These are phyloP conservation scores for Balakata baccata DNA, from an alignment of 345 rosid genomes.

Conservation along the genomic window DNA sequence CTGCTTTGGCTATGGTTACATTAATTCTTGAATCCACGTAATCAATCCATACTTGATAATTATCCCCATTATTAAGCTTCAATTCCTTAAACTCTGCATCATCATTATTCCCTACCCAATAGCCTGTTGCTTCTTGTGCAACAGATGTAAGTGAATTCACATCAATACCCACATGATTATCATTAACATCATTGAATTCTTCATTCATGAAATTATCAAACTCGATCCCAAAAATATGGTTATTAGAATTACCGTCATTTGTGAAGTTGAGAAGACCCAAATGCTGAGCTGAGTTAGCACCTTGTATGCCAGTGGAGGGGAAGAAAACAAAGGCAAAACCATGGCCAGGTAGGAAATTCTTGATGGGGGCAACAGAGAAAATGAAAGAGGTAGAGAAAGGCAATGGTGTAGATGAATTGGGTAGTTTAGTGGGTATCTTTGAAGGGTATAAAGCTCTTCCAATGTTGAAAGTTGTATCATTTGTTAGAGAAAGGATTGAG, in stretches of 20 bases:
- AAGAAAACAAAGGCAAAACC: conserved; percentile 44
- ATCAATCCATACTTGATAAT: conserved; percentile 38
- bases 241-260: conserved; percentile 25
- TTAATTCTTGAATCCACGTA: conserved; percentile 18
- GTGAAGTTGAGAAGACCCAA: conserved; percentile 35
- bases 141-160: conserved; percentile 34
- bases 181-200: conserved; percentile 26
- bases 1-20: conserved; percentile 23
- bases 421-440: conserved; percentile 29
- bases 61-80: conserved; percentile 35
- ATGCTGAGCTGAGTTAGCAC: conserved; percentile 26
- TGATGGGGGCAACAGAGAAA: conserved; percentile 46
- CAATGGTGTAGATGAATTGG: conserved; percentile 30
- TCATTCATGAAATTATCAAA: conserved; percentile 31
- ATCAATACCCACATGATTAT: conserved; percentile 44
- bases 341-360: conserved; percentile 43
- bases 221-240: conserved; percentile 31
- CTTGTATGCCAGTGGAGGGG: conserved; percentile 17
- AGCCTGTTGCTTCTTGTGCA: conserved; percentile 30
- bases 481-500: conserved; percentile 41
- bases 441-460: conserved; percentile 48
- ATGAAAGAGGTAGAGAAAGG: conserved; percentile 56
- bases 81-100: conserved; percentile 28
- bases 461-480: conserved; percentile 31
- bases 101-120: conserved; percentile 19